Evolutionary conservation across 2,329 filamentous ascomycete species (phyloP).

Genomic region (Myriosclerotinia duriaeana): DNA sequence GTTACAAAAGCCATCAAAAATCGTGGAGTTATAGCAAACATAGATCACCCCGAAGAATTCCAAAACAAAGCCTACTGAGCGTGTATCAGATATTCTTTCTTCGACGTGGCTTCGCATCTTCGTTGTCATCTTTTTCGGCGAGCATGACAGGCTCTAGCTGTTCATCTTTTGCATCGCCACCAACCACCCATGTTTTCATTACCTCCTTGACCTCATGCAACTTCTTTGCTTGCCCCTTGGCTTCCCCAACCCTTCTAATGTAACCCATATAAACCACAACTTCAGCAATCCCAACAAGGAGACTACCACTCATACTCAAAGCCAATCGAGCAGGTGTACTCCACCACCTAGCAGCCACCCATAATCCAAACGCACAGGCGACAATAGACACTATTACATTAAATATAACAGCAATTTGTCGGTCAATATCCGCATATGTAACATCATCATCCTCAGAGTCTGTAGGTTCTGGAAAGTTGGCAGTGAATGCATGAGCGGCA

Average conservation of each 20-base stretch:
- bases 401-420: slow-evolving; percentile 80
- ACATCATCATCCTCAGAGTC: slow-evolving; percentile 59
- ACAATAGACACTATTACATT: slow-evolving; percentile 88
- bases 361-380: slow-evolving; percentile 73
- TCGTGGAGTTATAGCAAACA: neutral
- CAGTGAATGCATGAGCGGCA: slow-evolving; percentile 56
- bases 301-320: slow-evolving; percentile 67
- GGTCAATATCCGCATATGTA: slow-evolving; percentile 70
- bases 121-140: slow-evolving; percentile 6
- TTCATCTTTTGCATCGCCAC: slow-evolving; percentile 40
- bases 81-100: slow-evolving; percentile 20
- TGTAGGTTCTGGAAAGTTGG: slow-evolving; percentile 46
- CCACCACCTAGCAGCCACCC: slow-evolving; percentile 78
- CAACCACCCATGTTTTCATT: slow-evolving; percentile 69
- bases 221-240: slow-evolving; percentile 61
- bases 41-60: neutral
- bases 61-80: neutral
- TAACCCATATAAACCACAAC: slow-evolving; percentile 77
- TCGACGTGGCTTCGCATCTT: slow-evolving; percentile 19
- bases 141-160: neutral
- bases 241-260: slow-evolving; percentile 67
- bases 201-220: slow-evolving; percentile 67
- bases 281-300: slow-evolving; percentile 71
- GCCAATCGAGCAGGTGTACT: slow-evolving; percentile 67
- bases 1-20: slow-evolving; percentile 3